Evolutionary conservation across 2,329 filamentous ascomycete species (phyloP), one percentile per base, ranked within the genome.

Genomic region (Dryadomyces quercus-mongolicae): DNA sequence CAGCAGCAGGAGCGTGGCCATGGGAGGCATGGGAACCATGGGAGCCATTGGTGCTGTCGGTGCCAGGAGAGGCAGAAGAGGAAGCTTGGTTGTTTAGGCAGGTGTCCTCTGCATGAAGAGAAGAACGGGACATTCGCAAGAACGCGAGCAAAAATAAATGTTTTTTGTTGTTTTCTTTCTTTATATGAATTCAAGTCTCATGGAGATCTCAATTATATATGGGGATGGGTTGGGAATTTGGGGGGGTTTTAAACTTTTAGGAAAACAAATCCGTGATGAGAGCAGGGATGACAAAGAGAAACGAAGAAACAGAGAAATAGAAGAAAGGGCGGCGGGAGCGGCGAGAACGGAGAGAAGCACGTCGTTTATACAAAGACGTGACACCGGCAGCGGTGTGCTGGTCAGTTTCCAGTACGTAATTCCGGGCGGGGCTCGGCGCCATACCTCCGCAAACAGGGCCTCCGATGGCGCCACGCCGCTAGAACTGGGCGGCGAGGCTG

Each of bases 51-150:
- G 6, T 18, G 34, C 18, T 40, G 48, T 7, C 48, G 34, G 2
- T 6, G n/a, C 6, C 18, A 5, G n/a, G n/a, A 21, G n/a, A 40
- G 48, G 7, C 31, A 16, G 18, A 20, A 31, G 51, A 21, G 0
- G 51, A 45, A 36, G 51, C 48, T 53, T 59, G 58, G 65, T 69
- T 64, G 60, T 68, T 70, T 64, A 66, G 62, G 67, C 67, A 68
- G 68, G 58, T 70, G 64, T 66, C 68, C 68, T 70, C 68, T 68
- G 67, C 67, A 66, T 63, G 48, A 55, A 55, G 53, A 56, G 56
- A 59, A 49, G 52, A 59, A 54, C 57, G 55, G 57, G 62, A 63
- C 67, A 70, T 70, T 63, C 55, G 57, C 57, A 52, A 42, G 38
- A 46, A 22, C 9, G 22, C 36, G 42, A 22, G 42, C 22, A 40